These are phyloP conservation scores for Podaxis sp. DNA, from an alignment of 768 basidiomycete species.

Conservation along the genomic window DNA sequence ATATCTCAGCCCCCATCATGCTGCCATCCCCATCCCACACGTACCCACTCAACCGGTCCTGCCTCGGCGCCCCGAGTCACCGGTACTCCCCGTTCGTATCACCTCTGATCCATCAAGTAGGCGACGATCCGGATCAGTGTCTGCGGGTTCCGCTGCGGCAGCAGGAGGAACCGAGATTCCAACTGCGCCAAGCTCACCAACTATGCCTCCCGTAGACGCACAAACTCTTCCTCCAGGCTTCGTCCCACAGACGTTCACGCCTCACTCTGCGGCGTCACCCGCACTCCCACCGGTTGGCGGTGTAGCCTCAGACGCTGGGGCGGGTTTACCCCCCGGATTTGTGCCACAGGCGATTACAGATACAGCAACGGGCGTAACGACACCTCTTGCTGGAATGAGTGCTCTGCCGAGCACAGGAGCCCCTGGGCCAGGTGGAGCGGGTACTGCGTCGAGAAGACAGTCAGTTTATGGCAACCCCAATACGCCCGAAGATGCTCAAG, in stretches of 20 bases:
- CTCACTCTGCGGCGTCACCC: not conserved
- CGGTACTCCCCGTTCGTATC: not conserved
- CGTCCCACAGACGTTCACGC: slow-evolving; percentile 1
- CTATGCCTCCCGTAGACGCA: not conserved
- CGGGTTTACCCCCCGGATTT: not conserved
- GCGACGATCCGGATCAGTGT: not conserved
- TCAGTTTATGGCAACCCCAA: slow-evolving; percentile 4
- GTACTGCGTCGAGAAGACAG: not conserved
- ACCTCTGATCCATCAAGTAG: not conserved
- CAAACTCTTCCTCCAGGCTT: not conserved
- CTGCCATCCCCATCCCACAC: not conserved
- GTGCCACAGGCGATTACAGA: slow-evolving; percentile 5
- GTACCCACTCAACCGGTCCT: not conserved
- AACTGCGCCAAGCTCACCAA: not conserved
- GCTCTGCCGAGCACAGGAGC: not conserved
- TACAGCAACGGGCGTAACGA: slow-evolving; percentile 2
- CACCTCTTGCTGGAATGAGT: not conserved
- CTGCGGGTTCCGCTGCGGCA: not conserved
- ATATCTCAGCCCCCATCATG: not conserved
- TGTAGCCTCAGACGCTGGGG: not conserved
- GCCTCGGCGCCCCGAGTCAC: not conserved
- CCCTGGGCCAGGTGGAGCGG: not conserved
- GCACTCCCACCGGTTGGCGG: not conserved
- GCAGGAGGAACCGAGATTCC: not conserved
- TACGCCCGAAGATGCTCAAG: not conserved